These are phyloP conservation scores for Leucocoprinus leucothites DNA, from an alignment of 768 basidiomycete species.

Conservation along the genomic window DNA sequence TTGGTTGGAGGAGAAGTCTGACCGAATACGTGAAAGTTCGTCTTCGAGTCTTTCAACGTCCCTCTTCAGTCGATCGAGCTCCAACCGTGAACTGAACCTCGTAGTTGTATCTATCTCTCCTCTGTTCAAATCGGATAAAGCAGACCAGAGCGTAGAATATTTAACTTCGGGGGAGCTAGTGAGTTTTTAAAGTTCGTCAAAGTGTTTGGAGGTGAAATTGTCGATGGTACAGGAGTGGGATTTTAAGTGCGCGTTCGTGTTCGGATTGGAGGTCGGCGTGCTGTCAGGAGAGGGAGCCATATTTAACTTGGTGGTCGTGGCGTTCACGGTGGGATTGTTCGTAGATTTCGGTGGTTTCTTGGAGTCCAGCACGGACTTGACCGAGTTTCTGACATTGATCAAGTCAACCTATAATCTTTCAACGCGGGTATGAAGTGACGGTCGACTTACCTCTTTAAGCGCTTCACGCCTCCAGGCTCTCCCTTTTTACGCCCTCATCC, in stretches of 20 bases:
- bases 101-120: constrained; percentile 86
- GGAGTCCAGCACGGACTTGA: constrained; percentile 58
- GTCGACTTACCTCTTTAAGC: constrained; percentile 87
- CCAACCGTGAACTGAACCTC: constrained; percentile 83
- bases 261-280: constrained; percentile 70
- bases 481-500: constrained; percentile 68
- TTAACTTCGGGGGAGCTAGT: constrained; percentile 67
- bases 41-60: constrained; percentile 81
- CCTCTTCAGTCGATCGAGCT: constrained; percentile 81
- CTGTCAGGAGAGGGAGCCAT: constrained; percentile 76
- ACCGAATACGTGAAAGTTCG: constrained; percentile 67
- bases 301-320: constrained; percentile 62
- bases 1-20: constrained; percentile 69
- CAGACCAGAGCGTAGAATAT: constrained; percentile 61
- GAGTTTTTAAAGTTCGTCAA: constrained; percentile 55
- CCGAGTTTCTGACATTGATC: constrained; percentile 72
- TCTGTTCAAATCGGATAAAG: constrained; percentile 61
- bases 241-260: constrained; percentile 53
- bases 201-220: constrained; percentile 61
- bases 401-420: too few relatives aligned
- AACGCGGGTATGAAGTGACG: too few relatives aligned
- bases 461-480: constrained; percentile 65
- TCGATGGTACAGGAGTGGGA: constrained; percentile 51
- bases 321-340: constrained; percentile 62
- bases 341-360: constrained; percentile 63